Evolutionary conservation across 2,329 filamentous ascomycete species (phyloP).

Genomic region (Aspergillus phoenicis): DNA sequence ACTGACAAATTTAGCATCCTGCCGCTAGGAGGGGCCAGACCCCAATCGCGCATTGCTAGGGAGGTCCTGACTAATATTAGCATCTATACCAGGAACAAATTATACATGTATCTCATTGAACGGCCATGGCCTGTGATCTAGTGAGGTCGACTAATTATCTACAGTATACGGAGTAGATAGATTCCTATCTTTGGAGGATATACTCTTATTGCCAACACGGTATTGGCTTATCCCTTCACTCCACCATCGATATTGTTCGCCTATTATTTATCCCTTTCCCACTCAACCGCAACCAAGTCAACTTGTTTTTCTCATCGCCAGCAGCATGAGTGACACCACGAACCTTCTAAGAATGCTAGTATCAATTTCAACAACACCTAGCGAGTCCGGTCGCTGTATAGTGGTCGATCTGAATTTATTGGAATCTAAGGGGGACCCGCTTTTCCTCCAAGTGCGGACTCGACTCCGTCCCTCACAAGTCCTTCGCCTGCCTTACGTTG

Average conservation of each 20-base stretch:
- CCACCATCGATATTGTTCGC: not conserved
- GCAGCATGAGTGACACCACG: not conserved
- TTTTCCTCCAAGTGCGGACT: constrained; percentile 18
- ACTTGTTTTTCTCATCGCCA: not conserved
- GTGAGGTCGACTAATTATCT: not conserved
- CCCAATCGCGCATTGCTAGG: constrained; percentile 7
- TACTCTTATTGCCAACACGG: too few species aligned
- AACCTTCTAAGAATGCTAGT: constrained; percentile 13
- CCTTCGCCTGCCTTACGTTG: constrained; percentile 8
- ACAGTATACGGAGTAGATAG: too few species aligned
- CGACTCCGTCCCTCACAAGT: not conserved
- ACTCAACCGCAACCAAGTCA: not conserved
- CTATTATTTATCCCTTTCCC: not conserved
- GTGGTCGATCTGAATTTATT: constrained; percentile 33
- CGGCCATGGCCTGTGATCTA: not conserved
- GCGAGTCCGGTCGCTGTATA: constrained; percentile 4
- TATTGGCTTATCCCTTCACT: not conserved
- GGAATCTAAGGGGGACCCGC: constrained; percentile 28
- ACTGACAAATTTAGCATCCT: constrained; percentile 9
- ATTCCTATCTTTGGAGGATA: too few species aligned
- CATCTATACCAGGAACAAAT: constrained; percentile 2
- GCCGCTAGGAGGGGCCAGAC: constrained; percentile 19
- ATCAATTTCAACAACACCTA: not conserved
- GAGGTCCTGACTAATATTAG: constrained; percentile 6
- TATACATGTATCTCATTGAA: constrained; percentile 5